A percentile compares a stretch with the other conserved stretches of the same genome.
Conservation (phyloP, 371 early-diverging fungal genomes). For the Encephalitozoon hellem region DNA sequence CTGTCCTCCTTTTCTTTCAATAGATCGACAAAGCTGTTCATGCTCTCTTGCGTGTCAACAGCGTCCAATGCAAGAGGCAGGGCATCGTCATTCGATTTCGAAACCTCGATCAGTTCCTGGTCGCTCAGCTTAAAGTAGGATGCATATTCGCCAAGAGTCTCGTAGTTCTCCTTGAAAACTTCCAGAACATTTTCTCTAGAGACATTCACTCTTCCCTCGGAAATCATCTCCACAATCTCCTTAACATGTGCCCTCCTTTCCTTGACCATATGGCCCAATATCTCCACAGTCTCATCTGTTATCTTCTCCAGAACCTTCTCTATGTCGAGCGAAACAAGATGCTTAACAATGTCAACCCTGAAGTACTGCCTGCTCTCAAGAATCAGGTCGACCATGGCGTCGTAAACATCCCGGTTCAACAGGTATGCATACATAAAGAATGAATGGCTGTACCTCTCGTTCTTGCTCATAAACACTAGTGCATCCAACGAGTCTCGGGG, state of each 20-base stretch:
- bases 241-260: neutral
- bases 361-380: constrained; percentile 20
- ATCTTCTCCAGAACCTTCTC: neutral
- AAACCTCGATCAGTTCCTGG: constrained; percentile 7
- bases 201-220: neutral
- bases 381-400: neutral
- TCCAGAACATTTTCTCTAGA: neutral
- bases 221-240: constrained; percentile 1
- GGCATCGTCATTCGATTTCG: neutral
- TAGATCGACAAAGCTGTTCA: neutral
- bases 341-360: neutral
- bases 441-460: neutral
- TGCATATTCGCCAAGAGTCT: neutral
- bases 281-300: constrained; percentile 10
- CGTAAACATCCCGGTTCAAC: neutral
- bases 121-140: neutral
- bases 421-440: constrained; percentile 8
- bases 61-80: neutral
- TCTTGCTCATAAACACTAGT: neutral
- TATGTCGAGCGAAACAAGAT: neutral
- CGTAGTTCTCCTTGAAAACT: constrained; percentile 14
- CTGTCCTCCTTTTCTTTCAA: constrained; percentile 7
- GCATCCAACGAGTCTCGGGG: neutral
- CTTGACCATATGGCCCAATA: constrained; percentile 2
- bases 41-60: neutral